phyloP scores from a whole-genome alignment of 2,329 filamentous ascomycete species.

The Scopulariopsis brevicaulis region DNA sequence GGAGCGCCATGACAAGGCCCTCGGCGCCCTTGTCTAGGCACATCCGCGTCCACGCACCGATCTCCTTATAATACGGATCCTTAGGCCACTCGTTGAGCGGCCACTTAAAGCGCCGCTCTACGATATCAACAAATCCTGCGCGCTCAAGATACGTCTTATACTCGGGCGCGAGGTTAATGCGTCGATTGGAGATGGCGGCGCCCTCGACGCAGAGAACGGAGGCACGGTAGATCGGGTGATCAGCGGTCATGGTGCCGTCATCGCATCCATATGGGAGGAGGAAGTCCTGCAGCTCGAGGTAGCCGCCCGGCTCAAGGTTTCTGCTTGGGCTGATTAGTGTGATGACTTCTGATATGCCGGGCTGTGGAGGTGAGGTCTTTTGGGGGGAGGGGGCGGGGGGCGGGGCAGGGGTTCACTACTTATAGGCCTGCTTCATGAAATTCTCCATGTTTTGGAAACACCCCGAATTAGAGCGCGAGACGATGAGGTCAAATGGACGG shows the following conservation, averaged over 20 bases:
- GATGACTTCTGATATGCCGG: constrained; percentile 23
- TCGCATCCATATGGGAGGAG: constrained; percentile 25
- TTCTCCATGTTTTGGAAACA: neutral
- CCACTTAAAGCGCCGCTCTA: constrained; percentile 13
- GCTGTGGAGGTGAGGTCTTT: too few species aligned
- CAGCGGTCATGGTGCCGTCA: constrained; percentile 15
- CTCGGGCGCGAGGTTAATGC: constrained; percentile 13
- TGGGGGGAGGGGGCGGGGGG: constrained; percentile 21
- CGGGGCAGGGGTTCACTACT: neutral
- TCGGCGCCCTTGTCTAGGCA: constrained; percentile 21
- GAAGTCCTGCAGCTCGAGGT: constrained; percentile 19
- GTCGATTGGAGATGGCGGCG: constrained; percentile 15
- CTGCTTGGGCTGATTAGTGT: constrained; percentile 32
- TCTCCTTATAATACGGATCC: constrained; percentile 28
- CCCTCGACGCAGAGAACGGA: constrained; percentile 15
- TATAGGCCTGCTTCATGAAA: neutral
- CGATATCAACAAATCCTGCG: constrained; percentile 14
- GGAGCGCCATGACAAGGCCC: constrained; percentile 22
- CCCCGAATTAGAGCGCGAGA: constrained; percentile 37
- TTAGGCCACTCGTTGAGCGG: constrained; percentile 34
- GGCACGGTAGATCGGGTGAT: constrained; percentile 14
- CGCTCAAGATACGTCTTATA: constrained; percentile 10
- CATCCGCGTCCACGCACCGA: constrained; percentile 25
- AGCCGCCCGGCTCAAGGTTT: constrained; percentile 44
- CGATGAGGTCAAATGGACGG: constrained; percentile 45